Base-by-base conservation (phyloP, 768 basidiomycete species). In the Boletus rubescentipes region DNA sequence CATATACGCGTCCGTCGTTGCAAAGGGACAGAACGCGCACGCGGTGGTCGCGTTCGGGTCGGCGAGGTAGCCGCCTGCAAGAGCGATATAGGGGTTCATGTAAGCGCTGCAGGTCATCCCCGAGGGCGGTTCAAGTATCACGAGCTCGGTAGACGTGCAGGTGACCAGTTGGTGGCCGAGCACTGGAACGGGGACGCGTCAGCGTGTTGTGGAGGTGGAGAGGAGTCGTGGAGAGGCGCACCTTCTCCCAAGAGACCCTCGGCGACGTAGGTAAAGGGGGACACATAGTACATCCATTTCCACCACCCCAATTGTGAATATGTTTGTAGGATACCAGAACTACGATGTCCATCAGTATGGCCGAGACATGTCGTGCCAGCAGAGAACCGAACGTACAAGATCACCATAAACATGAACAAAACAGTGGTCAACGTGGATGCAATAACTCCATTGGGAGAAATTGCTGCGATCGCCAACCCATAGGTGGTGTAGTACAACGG, bases 21-120 rank as follows among this genome's bases (percentile, higher is more conserved):
- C 59, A 29, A 75, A 74, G 1, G 80, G 70, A 58, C 87, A 88
- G 68, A 81, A 86, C 20, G 73, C 53, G 64, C 87, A 90, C 42
- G 62, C 67, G n/a, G 68, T 53, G 0, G 79, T 78, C 4, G 84
- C 80, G n/a, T 77, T 65, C 1, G 80, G 75, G 58, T 87, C 79
- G 21, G 73, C 61, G 29, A 89, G 67, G 57, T 84, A 84, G 9
- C 87, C 86, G 0, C 86, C 82, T 5, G 75, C 72, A 1, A 58
- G 40, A 0, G 66, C 53, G 15, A 85, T 81, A 69, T 77, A 91
- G 0, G 71, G 62, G 18, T 66, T 42, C 64, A 87, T 70, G 65
- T 81, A 90, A 4, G 73, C 54, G 4, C 59, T 61, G 61, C 89
- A 91, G 5, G 74, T 81, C 54, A 74, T 60, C 2, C 82, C 84